These are phyloP conservation scores for Lodderomyces margitis DNA, from an alignment of 1,139 yeast species.

Conservation along the genomic window DNA sequence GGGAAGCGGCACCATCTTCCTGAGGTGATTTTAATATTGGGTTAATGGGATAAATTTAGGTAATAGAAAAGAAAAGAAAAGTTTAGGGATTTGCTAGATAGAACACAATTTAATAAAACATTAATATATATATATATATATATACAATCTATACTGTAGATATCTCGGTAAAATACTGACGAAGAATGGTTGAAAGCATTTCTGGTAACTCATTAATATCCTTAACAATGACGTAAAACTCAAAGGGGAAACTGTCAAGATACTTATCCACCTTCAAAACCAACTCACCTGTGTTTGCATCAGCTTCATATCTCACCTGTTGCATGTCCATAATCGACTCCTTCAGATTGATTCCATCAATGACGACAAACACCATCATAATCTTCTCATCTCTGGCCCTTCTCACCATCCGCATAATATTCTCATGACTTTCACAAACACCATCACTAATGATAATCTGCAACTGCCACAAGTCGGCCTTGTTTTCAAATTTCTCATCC, in stretches of 20 bases:
- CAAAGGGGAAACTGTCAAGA: conserved; percentile 93
- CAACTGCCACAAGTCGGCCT: conserved; percentile 84
- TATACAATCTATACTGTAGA: conserved; percentile 16
- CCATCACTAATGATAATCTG: conserved; percentile 95
- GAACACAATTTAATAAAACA: background rate
- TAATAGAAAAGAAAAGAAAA: background rate
- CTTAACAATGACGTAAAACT: conserved; percentile 90
- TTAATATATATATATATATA: background rate
- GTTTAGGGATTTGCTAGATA: background rate
- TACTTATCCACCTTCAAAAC: conserved; percentile 78
- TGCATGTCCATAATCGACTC: conserved; percentile 94
- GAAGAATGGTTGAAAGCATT: conserved; percentile 81
- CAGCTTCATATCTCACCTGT: conserved; percentile 74
- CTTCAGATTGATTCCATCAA: conserved; percentile 81
- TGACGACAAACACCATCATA: conserved; percentile 92
- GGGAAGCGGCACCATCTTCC: background rate
- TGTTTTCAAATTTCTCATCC: conserved; percentile 56
- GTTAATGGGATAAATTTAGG: background rate
- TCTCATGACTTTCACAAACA: conserved; percentile 91
- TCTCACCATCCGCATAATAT: conserved; percentile 78
- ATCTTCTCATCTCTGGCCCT: conserved; percentile 89
- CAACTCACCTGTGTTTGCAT: conserved; percentile 69
- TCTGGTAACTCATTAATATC: conserved; percentile 88
- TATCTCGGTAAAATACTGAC: conserved; percentile 85
- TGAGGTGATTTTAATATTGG: conserved; percentile 3